These are phyloP conservation scores for Meira nashicola DNA, from an alignment of 1,284 basidiomycete genomes.

Conservation along the genomic window DNA sequence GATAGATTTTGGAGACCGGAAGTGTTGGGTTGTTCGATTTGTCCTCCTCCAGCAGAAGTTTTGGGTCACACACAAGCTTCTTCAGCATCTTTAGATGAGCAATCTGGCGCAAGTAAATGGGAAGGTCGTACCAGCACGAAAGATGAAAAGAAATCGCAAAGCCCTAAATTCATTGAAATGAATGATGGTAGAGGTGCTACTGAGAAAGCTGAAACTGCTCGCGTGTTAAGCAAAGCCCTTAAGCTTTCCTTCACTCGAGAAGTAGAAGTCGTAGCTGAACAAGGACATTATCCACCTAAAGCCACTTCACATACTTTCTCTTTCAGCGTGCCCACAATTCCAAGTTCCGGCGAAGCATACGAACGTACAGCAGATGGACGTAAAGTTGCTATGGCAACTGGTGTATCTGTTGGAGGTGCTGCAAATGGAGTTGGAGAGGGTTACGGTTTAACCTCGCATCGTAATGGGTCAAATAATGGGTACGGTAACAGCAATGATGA, in stretches of 20 bases:
- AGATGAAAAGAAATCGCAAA: conserved; percentile 35
- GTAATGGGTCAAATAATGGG: conserved; percentile 42
- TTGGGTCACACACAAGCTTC: conserved; percentile 4
- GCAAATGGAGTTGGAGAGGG: conserved; percentile 55
- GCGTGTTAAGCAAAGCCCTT: conserved; percentile 42
- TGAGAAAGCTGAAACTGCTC: conserved; percentile 40
- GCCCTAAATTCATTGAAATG: conserved; percentile 49
- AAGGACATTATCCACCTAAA: conserved; percentile 53
- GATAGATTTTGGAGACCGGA: conserved; percentile 91
- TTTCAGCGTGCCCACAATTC: conserved; percentile 58
- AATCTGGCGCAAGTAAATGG: conserved; percentile 20
- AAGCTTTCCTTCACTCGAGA: conserved; percentile 79
- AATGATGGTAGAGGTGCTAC: conserved; percentile 41
- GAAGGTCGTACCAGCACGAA: conserved; percentile 15
- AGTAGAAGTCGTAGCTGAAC: conserved; percentile 67
- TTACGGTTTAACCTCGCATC: conserved; percentile 41
- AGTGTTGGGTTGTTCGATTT: conserved; percentile 57
- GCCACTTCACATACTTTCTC: conserved; percentile 89
- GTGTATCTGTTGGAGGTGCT: conserved; percentile 31
- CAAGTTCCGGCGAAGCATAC: conserved; percentile 19
- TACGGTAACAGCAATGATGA: conserved; percentile 28
- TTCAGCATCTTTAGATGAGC: conserved; percentile 11
- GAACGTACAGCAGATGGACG: conserved; percentile 16
- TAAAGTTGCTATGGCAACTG: conserved; percentile 24
- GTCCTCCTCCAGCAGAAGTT: conserved; percentile 54